Evolutionary conservation across 148 eudicot species (phyloP), one percentile per base, ranked within the genome.

Genomic region (Fagopyrum homotropicum): DNA sequence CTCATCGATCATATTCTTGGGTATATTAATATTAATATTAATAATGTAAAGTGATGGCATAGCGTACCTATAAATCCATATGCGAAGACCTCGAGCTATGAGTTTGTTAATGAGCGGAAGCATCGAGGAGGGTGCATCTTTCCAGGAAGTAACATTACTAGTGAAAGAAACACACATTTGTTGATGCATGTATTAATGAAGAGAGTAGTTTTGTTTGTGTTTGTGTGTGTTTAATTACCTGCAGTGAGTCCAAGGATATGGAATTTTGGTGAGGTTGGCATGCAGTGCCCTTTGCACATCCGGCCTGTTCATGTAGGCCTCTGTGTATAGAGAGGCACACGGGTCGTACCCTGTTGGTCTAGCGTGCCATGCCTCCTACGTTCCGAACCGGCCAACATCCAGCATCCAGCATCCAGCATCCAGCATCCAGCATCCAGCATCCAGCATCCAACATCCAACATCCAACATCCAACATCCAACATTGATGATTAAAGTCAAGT

Each of bases 241-340:
- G 91, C 98, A 93, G 69, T 91, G 98, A 45, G 88, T 83, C 98
- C 98, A 91, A 11, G 88, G 81, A 77, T 91, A 91, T 2, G 94
- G 61, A 79, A 93, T 88, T 12, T 89, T 87, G 14, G 97, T 93
- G 73, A 80, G 69, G 77, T 91, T 93, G 40, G 98, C 98, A 86
- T 93, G 98, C 17, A 93, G 83, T 35, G 97, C 98, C 43, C 76
- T 60, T 80, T 93, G 98, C 71, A 93, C 98, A 6, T 88, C 97
- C 7, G 84, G 84, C 51, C 92, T 86, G 63, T 93, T 93, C 81
- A 93, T 29, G 55, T 93, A 93, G 6, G 44, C 47, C 19, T 84
- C 83, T 0, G 98, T 91, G 81, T 89, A 89, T 46, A 81, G 85
- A 1, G 92, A 81, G 2, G 73, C 45, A 49, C 98, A 93, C 3